These are phyloP conservation scores for Trichosporon coremiiforme DNA, from an alignment of 1,284 basidiomycete genomes.

Conservation along the genomic window DNA sequence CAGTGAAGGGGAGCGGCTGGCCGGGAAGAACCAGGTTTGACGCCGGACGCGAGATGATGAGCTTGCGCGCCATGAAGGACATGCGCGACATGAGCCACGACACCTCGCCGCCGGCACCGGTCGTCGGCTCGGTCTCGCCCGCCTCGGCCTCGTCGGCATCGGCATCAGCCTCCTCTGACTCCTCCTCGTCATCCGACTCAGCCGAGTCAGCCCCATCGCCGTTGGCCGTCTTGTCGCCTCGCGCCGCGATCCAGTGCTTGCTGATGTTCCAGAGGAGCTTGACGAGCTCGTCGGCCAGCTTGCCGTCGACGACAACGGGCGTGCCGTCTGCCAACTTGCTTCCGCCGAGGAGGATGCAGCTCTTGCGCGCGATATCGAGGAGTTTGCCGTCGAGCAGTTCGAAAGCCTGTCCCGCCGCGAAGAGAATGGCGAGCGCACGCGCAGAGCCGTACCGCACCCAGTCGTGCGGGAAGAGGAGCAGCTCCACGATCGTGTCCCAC, in stretches of 20 bases:
- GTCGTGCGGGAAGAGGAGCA: slow-evolving; percentile 86
- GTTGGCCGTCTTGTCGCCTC: slow-evolving; percentile 24
- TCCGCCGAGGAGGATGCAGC: slow-evolving; percentile 80
- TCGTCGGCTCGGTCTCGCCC: slow-evolving; percentile 35
- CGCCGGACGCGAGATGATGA: slow-evolving; percentile 57
- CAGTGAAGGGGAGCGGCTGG: slow-evolving; percentile 68
- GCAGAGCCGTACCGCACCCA: slow-evolving; percentile 88
- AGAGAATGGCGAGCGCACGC: slow-evolving; percentile 73
- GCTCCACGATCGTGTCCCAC: slow-evolving; percentile 68
- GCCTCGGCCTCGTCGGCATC: slow-evolving; percentile 31
- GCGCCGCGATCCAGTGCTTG: slow-evolving; percentile 69
- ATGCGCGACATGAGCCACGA: slow-evolving; percentile 93
- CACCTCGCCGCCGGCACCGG: slow-evolving; percentile 66
- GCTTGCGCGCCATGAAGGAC: slow-evolving; percentile 73
- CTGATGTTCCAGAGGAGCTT: slow-evolving; percentile 93
- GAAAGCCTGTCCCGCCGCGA: slow-evolving; percentile 56
- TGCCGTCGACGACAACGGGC: slow-evolving; percentile 64
- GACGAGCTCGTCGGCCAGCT: slow-evolving; percentile 79
- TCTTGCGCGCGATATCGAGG: slow-evolving; percentile 71
- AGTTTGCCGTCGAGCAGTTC: slow-evolving; percentile 26
- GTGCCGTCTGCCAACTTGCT: slow-evolving; percentile 41
- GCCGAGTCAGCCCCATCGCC: slow-evolving; percentile 20
- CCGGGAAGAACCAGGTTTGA: slow-evolving; percentile 43
- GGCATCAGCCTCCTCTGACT: slow-evolving; percentile 52
- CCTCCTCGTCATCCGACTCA: slow-evolving; percentile 39